Evolutionary conservation across 1,139 yeast species (phyloP).

Genomic region (Taphrina sp.): DNA sequence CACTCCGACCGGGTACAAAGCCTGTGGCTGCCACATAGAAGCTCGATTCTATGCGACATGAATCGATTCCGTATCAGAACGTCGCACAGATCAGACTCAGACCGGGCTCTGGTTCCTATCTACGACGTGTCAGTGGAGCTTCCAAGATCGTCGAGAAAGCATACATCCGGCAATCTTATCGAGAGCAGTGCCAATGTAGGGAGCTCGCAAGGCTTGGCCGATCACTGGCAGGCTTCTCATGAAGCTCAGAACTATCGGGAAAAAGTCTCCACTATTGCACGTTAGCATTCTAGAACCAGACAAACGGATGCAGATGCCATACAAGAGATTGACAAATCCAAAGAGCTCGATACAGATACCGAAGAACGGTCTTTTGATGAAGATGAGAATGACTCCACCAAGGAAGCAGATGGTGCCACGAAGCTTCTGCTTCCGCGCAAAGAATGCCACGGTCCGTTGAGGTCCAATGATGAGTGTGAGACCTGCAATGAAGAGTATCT

Average conservation of each 20-base stretch:
- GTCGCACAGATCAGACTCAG: background rate
- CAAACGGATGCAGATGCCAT: background rate
- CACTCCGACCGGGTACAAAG: too few relatives aligned
- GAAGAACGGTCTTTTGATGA: constrained; percentile 71
- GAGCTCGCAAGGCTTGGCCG: constrained; percentile 82
- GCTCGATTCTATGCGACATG: too few relatives aligned
- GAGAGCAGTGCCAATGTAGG: constrained; percentile 56
- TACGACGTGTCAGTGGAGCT: too few relatives aligned
- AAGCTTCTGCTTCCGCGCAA: constrained; percentile 80
- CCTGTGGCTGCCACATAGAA: too few relatives aligned
- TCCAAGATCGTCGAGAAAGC: too few relatives aligned
- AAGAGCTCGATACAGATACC: constrained; percentile 83
- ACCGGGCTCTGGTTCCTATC: constrained; percentile 19
- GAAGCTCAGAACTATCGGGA: constrained; percentile 86
- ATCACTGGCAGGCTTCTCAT: constrained; percentile 82
- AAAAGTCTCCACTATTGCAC: constrained; percentile 54
- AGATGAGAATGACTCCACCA: constrained; percentile 70
- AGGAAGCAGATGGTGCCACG: constrained; percentile 81
- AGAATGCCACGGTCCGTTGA: constrained; percentile 75
- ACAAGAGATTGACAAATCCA: constrained; percentile 79
- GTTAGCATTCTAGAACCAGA: background rate
- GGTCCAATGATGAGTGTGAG: constrained; percentile 83
- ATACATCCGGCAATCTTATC: constrained; percentile 30
- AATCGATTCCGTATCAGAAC: background rate
- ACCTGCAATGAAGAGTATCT: constrained; percentile 71